Percentiles rank a stretch among this genome's conserved stretches.
Conservation (phyloP, 371 early-diverging fungal genomes). For the Syncephalastrum racemosum region DNA sequence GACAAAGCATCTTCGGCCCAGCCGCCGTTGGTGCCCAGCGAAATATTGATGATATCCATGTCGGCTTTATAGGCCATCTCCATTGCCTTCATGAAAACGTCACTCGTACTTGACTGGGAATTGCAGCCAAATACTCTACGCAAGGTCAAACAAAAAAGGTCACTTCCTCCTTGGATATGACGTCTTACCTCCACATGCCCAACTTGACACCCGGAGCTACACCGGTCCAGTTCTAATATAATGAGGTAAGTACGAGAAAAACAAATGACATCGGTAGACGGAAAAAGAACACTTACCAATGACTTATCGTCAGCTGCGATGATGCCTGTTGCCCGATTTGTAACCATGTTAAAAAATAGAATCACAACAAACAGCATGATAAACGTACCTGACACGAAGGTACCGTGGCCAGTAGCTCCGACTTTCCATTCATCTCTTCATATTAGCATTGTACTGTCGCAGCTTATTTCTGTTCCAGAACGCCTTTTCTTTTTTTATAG, state of each 20-base stretch:
- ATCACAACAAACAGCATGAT: background rate
- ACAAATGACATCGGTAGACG: background rate
- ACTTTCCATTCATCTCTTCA: no score
- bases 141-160: background rate
- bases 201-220: conserved; percentile 63
- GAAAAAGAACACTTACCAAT: conserved; percentile 18
- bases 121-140: conserved; percentile 33
- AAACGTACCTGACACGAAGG: conserved; percentile 53
- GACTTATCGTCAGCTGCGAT: conserved; percentile 54
- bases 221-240: conserved; percentile 44
- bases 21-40: conserved; percentile 26
- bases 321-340: conserved; percentile 24
- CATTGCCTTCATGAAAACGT: conserved; percentile 72
- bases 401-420: conserved; percentile 53
- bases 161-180: background rate
- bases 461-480: background rate
- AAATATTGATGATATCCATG: conserved; percentile 36
- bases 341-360: background rate
- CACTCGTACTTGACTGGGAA: conserved; percentile 56
- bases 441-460: background rate
- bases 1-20: conserved; percentile 36
- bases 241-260: conserved; percentile 1
- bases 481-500: no score
- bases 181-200: conserved; percentile 41
- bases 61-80: conserved; percentile 65